Percentiles rank a stretch among this genome's conserved stretches.
These are phyloP conservation scores for Plicaturopsis crispa DNA, from an alignment of 768 basidiomycete species.

Conservation along the genomic window DNA sequence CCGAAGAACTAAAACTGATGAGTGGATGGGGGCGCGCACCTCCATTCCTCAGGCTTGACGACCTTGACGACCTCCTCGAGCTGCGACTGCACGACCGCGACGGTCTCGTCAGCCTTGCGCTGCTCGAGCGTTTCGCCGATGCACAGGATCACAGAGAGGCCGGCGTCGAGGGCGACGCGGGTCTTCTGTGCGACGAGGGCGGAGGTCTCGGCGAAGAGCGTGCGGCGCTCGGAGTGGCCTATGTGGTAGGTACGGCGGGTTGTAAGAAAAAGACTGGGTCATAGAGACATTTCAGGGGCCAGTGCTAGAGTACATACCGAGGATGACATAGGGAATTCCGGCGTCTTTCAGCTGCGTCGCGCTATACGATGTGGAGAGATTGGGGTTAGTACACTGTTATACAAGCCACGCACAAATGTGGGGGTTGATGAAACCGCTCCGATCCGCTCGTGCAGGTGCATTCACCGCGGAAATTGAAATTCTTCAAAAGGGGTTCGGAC, in stretches of 20 bases:
- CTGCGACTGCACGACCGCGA: constrained; percentile 74
- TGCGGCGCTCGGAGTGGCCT: constrained; percentile 96
- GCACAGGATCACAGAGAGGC: constrained; percentile 88
- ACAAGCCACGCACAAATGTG: too few species aligned
- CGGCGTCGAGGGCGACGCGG: constrained; percentile 66
- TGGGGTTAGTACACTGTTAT: too few species aligned
- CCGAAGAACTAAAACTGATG: neutral
- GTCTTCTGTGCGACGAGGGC: constrained; percentile 82
- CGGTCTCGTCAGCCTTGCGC: constrained; percentile 75
- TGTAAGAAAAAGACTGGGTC: constrained; percentile 3
- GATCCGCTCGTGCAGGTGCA: too few species aligned
- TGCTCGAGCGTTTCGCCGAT: constrained; percentile 90
- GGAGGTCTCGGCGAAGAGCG: constrained; percentile 85
- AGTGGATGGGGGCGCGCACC: constrained; percentile 35
- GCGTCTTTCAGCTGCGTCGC: constrained; percentile 81
- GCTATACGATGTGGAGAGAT: too few species aligned
- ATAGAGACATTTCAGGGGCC: constrained; percentile 1
- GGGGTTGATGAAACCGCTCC: too few species aligned
- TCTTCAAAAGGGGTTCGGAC: neutral
- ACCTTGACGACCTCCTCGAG: constrained; percentile 66
- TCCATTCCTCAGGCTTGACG: constrained; percentile 68
- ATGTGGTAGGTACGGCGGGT: constrained; percentile 3
- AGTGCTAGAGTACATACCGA: constrained; percentile 42
- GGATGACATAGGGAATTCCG: constrained; percentile 85
- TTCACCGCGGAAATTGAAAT: too few species aligned